Evolutionary conservation across 2,329 filamentous ascomycete genomes (phyloP).

Genomic region (Penicillium sp.): DNA sequence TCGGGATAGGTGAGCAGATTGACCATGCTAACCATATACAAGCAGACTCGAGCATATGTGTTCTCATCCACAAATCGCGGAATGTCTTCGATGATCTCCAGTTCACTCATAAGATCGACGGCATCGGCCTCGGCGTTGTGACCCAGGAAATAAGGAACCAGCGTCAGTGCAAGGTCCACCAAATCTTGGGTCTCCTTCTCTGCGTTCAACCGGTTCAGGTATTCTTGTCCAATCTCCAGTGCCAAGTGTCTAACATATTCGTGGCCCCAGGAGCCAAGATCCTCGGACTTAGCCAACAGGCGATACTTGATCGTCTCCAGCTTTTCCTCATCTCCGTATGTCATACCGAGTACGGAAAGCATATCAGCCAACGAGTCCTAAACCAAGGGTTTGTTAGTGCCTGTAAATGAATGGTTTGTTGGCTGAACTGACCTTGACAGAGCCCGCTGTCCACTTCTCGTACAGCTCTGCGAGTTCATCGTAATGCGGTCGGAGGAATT

Average conservation of each 20-base stretch:
- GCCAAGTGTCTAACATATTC: slow-evolving; percentile 97
- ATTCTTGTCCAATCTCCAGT: slow-evolving; percentile 93
- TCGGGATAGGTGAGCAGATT: slow-evolving; percentile 96
- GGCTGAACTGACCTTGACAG: slow-evolving; percentile 69
- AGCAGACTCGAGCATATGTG: slow-evolving; percentile 87
- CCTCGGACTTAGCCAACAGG: slow-evolving; percentile 82
- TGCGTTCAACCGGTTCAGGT: slow-evolving; percentile 79
- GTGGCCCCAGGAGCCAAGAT: slow-evolving; percentile 96
- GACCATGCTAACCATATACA: slow-evolving; percentile 99
- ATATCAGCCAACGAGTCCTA: slow-evolving; percentile 83
- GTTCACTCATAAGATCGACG: slow-evolving; percentile 92
- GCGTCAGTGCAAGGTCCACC: slow-evolving; percentile 75
- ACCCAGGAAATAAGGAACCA: slow-evolving; percentile 93
- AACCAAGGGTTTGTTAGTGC: slow-evolving; percentile 8
- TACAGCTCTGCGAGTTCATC: slow-evolving; percentile 83
- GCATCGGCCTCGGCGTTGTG: slow-evolving; percentile 98
- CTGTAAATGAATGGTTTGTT: not conserved
- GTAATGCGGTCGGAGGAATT: slow-evolving; percentile 97
- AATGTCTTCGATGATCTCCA: slow-evolving; percentile 94
- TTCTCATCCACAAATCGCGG: slow-evolving; percentile 88
- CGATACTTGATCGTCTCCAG: slow-evolving; percentile 96
- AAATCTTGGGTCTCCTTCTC: slow-evolving; percentile 84
- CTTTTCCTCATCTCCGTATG: slow-evolving; percentile 93
- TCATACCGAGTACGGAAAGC: slow-evolving; percentile 97
- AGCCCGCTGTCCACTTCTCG: slow-evolving; percentile 80